Base-by-base conservation (phyloP, 805 yeast genomes). In the Pichia heedii region DNA sequence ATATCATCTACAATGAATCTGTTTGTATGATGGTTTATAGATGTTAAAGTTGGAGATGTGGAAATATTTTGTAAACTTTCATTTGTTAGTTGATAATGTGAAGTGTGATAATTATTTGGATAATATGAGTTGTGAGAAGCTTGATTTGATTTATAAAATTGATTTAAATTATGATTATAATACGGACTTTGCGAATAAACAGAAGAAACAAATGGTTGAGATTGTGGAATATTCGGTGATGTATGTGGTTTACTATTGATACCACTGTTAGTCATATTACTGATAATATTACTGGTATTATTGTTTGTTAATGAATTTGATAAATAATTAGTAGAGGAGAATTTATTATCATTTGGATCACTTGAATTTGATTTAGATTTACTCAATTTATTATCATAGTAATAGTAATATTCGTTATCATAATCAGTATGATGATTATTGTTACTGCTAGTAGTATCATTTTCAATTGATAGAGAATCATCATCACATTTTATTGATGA, bases 401-500 rank as follows among this genome's bases (percentile, higher is more conserved):
- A 30, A 29, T 32, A 10, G 16, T 3, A 32, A 16, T 32, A n/a
- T 32, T 24, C 13, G 32, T 22, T 43, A 20, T 40, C 43, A 34
- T 35, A 35, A 18, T 40, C 15, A n/a, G 13, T 19, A 21, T 24
- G 22, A 11, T 26, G n/a, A 27, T 33, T 33, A 18, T 16, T 30
- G 33, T 34, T n/a, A 33, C 32, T 36, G 18, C 10, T 18, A 19
- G 19, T 9, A 10, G 46, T 41, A 8, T 47, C 57, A 4, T 51
- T 37, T 15, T 53, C 58, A 8, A 53, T 60, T 3, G 52, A 48
- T 22, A 52, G 52, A 12, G 39, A 45, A 4, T 56, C 42, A 50
- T 4, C 38, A 19, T 44, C 44, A 7, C 61, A 61, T 30, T 70
- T 53, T 36, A 61, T 57, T 39, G 53, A 50, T 18, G 51, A 50